Evolutionary conservation across 1,284 basidiomycete species (phyloP), one percentile per base, ranked within the genome.

Genomic region (Cutaneotrichosporon sp.): DNA sequence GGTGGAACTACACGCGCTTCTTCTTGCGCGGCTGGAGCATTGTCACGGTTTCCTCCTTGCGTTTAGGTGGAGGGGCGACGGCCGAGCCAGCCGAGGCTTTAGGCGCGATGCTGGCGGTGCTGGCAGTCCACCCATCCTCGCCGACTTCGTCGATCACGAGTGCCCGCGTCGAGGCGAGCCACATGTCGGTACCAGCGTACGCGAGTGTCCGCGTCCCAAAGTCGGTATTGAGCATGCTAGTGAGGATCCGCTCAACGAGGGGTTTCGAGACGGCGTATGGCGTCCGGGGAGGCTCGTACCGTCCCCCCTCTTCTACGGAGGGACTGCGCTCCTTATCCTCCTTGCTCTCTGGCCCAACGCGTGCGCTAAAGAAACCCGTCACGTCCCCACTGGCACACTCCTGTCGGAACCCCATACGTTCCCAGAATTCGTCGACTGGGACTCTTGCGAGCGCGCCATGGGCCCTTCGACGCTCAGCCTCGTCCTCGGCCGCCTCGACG

Each of bases 391-490:
- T 88, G 52, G 89, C 85, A 75, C 94, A 97, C 78, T 97, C 94
- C 75, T 97, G 94, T 38, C 94, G 85, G 80, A 91, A 95, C 31
- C 89, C 92, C 89, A 97, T 93, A 16, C 92, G 85, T 78, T 94
- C 92, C 91, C 92, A 96, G 79, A 94, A 97, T 75, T 96, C 92
- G 58, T 88, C 89, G 34, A 86, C 74, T 0, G 69, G 60, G 4
- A 80, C 65, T 31, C 64, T 69, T 13, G 69, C 65, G n/a, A 81
- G 82, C 76, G 66, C 89, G 26, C 71, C 68, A 26, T 71, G 62
- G 16, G 78, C 72, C 22, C 65, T 55, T 57, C 77, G 72, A 66
- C 81, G 76, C 70, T 75, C 69, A 14, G 69, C 71, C 66, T 73
- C 79, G 63, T 78, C 82, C 73, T 79, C 70, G 14, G 74, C 77